Conservation (phyloP, 2,329 filamentous ascomycete species). For the Trichoderma koningii region DNA sequence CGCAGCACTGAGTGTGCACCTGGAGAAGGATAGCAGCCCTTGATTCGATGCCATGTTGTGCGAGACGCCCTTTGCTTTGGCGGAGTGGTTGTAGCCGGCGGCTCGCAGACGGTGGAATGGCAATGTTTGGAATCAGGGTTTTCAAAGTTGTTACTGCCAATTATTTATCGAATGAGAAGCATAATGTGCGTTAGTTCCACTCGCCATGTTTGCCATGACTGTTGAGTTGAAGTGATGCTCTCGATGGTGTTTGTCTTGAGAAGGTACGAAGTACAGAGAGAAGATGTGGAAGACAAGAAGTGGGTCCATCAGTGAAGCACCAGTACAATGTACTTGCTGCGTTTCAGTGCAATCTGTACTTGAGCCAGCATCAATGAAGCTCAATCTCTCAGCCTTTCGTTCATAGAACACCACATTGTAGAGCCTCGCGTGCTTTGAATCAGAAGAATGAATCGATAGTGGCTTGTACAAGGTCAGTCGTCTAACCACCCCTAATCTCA, state of each 20-base stretch:
- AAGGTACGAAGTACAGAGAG: background rate
- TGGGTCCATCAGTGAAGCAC: background rate
- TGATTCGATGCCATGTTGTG: background rate
- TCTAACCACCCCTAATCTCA: no score
- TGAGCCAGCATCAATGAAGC: background rate
- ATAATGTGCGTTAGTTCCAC: background rate
- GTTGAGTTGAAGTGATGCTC: background rate
- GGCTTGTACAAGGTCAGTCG: no score
- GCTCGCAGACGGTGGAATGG: background rate
- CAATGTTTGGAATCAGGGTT: background rate
- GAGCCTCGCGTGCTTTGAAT: no score
- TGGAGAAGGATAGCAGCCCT: background rate
- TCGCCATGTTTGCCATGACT: background rate
- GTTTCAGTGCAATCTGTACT: background rate
- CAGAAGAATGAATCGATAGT: no score
- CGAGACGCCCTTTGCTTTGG: constrained; percentile 2
- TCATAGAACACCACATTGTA: background rate
- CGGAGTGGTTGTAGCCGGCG: background rate
- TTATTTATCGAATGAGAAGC: background rate
- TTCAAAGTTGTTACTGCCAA: background rate
- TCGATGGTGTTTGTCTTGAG: background rate
- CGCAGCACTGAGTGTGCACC: background rate
- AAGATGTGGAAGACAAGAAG: background rate
- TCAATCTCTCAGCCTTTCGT: background rate
- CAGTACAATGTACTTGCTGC: background rate